Conservation (phyloP, 1,284 basidiomycete genomes). For the Leccinum griseonigrum region DNA sequence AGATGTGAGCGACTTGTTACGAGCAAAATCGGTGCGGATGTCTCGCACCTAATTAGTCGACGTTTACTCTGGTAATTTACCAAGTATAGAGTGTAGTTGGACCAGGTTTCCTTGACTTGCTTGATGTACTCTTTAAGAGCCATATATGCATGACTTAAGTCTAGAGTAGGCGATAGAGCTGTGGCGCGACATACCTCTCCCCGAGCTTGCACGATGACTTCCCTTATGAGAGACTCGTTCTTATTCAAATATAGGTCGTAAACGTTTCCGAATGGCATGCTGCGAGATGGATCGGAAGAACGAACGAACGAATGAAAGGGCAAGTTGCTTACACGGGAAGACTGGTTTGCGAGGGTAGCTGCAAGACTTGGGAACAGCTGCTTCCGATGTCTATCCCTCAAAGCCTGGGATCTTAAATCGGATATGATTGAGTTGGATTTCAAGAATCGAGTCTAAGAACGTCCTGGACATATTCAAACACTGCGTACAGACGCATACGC, state of each 20-base stretch:
- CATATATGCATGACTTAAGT: constrained; percentile 53
- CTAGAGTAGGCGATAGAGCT: neutral
- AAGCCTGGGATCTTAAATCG: constrained; percentile 95
- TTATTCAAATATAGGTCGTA: constrained; percentile 96
- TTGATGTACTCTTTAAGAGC: constrained; percentile 92
- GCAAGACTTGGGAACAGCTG: constrained; percentile 93
- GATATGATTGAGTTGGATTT: constrained; percentile 89
- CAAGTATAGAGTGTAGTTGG: constrained; percentile 91
- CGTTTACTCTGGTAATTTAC: constrained; percentile 99
- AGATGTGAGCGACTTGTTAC: constrained; percentile 12
- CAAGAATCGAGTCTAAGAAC: constrained; percentile 78
- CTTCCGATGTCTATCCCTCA: constrained; percentile 98
- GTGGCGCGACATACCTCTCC: constrained; percentile 68
- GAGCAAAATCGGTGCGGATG: neutral
- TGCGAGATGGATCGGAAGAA: constrained; percentile 46
- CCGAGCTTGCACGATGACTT: constrained; percentile 94
- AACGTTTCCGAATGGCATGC: constrained; percentile 94
- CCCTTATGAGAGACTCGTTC: constrained; percentile 86
- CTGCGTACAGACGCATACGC: constrained; percentile 98
- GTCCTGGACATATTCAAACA: constrained; percentile 98
- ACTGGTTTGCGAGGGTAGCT: constrained; percentile 62
- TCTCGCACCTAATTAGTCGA: constrained; percentile 79
- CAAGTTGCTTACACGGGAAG: constrained; percentile 57
- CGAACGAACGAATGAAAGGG: neutral
- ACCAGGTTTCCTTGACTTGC: constrained; percentile 97